phyloP scores from a whole-genome alignment of 768 basidiomycete genomes.

The Pholiota microspora region DNA sequence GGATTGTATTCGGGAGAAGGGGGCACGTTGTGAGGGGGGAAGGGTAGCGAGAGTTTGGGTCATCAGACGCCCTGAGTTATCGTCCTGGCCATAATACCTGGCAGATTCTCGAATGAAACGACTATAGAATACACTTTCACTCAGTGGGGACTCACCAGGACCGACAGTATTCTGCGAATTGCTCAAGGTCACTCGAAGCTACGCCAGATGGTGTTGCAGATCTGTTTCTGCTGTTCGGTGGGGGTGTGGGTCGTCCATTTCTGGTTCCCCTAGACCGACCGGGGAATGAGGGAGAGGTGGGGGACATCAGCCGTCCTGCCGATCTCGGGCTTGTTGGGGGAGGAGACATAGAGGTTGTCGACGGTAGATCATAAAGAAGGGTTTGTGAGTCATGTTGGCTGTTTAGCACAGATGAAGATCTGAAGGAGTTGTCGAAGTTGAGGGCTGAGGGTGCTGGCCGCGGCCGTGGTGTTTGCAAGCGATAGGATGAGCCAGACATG shows the following conservation, averaged over 20 bases:
- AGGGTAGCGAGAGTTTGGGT: constrained; percentile 79
- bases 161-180: constrained; percentile 74
- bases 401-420: constrained; percentile 38
- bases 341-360: constrained; percentile 54
- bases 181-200: constrained; percentile 67
- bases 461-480: constrained; percentile 61
- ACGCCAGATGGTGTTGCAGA: constrained; percentile 71
- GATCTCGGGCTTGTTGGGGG: constrained; percentile 57
- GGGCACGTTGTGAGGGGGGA: constrained; percentile 81
- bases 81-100: constrained; percentile 86
- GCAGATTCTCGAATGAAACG: background rate
- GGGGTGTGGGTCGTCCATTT: constrained; percentile 54
- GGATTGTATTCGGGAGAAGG: constrained; percentile 83
- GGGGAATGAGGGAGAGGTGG: constrained; percentile 56
- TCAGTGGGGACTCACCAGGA: constrained; percentile 55
- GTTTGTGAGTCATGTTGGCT: constrained; percentile 50
- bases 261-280: constrained; percentile 48
- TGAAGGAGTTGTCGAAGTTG: constrained; percentile 48
- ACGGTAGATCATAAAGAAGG: constrained; percentile 76
- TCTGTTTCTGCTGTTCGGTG: constrained; percentile 58
- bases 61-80: constrained; percentile 75
- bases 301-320: constrained; percentile 42
- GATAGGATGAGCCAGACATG: constrained; percentile 65
- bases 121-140: constrained; percentile 1
- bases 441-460: constrained; percentile 63